Conservation (phyloP, 2,329 filamentous ascomycete species). For the Diatrype stigma region DNA sequence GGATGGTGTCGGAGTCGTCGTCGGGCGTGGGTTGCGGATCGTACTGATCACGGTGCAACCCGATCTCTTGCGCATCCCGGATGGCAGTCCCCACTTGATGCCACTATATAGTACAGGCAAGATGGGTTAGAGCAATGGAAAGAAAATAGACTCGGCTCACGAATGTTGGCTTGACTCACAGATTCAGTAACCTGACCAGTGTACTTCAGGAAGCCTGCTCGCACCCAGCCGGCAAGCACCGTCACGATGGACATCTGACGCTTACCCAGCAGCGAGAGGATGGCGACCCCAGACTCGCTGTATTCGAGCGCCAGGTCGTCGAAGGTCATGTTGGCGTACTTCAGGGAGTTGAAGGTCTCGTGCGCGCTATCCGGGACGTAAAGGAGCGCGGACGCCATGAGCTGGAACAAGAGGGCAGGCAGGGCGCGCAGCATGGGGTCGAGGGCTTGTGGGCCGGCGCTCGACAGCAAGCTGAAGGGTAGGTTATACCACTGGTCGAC, state of each 20-base stretch:
- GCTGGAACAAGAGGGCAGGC: conserved; percentile 57
- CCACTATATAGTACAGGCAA: conserved; percentile 40
- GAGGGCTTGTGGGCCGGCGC: conserved; percentile 46
- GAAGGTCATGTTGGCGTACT: conserved; percentile 58
- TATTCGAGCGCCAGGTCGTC: conserved; percentile 59
- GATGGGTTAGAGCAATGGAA: too few species aligned
- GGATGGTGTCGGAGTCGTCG: conserved; percentile 40
- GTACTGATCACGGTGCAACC: conserved; percentile 50
- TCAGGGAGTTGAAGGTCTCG: conserved; percentile 49
- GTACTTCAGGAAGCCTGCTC: conserved; percentile 55
- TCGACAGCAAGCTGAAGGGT: conserved; percentile 47
- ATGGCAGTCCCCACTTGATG: conserved; percentile 54
- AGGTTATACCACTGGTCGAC: conserved; percentile 52
- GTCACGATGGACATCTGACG: conserved; percentile 51
- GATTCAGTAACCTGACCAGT: conserved; percentile 55
- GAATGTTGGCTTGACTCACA: conserved; percentile 28
- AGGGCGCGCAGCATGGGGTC: conserved; percentile 50
- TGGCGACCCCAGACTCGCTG: conserved; percentile 52
- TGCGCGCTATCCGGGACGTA: conserved; percentile 45
- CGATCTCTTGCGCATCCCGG: conserved; percentile 59
- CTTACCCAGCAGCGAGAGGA: conserved; percentile 54
- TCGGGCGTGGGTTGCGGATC: conserved; percentile 46
- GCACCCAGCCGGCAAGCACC: conserved; percentile 54
- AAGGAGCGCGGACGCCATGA: conserved; percentile 51
- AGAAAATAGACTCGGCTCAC: background rate